phyloP scores from a whole-genome alignment of 1,284 basidiomycete genomes.

The Pseudozyma sp. region DNA sequence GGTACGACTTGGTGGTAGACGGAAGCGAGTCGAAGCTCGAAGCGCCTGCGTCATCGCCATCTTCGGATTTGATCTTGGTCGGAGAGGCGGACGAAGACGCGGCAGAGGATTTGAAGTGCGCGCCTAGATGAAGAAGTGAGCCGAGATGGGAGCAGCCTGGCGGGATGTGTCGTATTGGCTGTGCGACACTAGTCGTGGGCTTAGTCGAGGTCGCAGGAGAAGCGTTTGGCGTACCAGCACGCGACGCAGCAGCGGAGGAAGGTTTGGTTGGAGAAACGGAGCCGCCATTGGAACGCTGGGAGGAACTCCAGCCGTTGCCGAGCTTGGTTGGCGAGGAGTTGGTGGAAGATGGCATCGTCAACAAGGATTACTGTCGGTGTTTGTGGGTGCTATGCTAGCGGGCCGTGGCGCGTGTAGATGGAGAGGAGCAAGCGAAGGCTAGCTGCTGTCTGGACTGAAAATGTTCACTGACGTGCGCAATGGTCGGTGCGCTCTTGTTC shows the following conservation, averaged over 20 bases:
- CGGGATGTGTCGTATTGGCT: slow-evolving; percentile 25
- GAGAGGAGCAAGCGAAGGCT: neutral
- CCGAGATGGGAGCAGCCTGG: slow-evolving; percentile 38
- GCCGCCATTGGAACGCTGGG: slow-evolving; percentile 32
- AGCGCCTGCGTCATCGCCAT: slow-evolving; percentile 16
- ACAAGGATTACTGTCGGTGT: neutral
- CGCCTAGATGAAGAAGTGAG: slow-evolving; percentile 27
- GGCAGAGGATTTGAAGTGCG: neutral
- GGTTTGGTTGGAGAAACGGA: slow-evolving; percentile 41
- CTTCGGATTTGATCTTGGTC: slow-evolving; percentile 42
- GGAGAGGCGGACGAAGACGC: neutral
- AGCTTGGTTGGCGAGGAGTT: slow-evolving; percentile 30
- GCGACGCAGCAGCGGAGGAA: slow-evolving; percentile 29
- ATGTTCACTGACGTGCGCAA: no score
- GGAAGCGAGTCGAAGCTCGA: slow-evolving; percentile 34
- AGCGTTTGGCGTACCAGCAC: slow-evolving; percentile 31
- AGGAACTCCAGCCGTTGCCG: slow-evolving; percentile 16
- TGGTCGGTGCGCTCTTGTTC: no score
- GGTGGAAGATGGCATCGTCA: slow-evolving; percentile 32
- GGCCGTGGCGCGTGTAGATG: neutral
- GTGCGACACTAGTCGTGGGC: slow-evolving; percentile 1
- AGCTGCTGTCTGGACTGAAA: no score
- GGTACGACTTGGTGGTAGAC: slow-evolving; percentile 13
- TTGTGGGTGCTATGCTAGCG: neutral
- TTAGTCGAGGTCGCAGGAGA: slow-evolving; percentile 3